These are phyloP conservation scores for Huntiella decipiens DNA, from an alignment of 2,329 filamentous ascomycete species.

Conservation along the genomic window DNA sequence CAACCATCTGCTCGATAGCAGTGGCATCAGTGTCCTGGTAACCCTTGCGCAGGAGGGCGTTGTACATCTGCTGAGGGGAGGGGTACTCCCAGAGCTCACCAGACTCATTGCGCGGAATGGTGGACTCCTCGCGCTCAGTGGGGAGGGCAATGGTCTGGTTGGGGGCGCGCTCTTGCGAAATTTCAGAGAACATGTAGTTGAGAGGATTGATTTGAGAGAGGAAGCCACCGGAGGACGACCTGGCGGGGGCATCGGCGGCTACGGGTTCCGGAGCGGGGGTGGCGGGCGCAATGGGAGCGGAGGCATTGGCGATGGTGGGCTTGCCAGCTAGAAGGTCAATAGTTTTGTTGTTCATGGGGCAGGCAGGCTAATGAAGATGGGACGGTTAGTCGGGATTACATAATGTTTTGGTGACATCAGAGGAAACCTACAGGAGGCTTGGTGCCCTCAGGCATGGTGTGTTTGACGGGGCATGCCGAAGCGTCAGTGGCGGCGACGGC, in stretches of 20 bases:
- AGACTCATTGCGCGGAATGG: conserved; percentile 72
- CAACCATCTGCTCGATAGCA: conserved; percentile 90
- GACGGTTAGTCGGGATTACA: background rate
- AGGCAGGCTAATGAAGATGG: conserved; percentile 24
- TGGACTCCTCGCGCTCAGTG: conserved; percentile 63
- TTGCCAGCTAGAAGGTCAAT: conserved; percentile 25
- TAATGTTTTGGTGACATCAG: background rate
- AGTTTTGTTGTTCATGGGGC: conserved; percentile 38
- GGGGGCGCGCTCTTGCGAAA: conserved; percentile 61
- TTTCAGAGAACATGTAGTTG: conserved; percentile 85
- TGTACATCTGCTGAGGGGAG: conserved; percentile 98
- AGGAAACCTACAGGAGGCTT: conserved; percentile 4
- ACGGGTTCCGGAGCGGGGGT: conserved; percentile 30
- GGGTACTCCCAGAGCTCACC: conserved; percentile 90
- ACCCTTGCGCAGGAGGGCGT: conserved; percentile 86
- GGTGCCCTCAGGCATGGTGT: conserved; percentile 5
- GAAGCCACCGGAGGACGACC: conserved; percentile 18
- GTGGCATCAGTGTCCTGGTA: conserved; percentile 87
- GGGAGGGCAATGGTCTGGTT: conserved; percentile 59
- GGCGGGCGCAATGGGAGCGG: conserved; percentile 16
- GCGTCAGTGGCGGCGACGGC: background rate
- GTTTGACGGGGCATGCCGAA: conserved; percentile 3
- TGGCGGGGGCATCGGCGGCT: conserved; percentile 14
- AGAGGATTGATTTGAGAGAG: conserved; percentile 45
- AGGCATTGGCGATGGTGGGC: conserved; percentile 16